Evolutionary conservation across 805 yeast genomes (phyloP).

Genomic region (Teunomyces stri): DNA sequence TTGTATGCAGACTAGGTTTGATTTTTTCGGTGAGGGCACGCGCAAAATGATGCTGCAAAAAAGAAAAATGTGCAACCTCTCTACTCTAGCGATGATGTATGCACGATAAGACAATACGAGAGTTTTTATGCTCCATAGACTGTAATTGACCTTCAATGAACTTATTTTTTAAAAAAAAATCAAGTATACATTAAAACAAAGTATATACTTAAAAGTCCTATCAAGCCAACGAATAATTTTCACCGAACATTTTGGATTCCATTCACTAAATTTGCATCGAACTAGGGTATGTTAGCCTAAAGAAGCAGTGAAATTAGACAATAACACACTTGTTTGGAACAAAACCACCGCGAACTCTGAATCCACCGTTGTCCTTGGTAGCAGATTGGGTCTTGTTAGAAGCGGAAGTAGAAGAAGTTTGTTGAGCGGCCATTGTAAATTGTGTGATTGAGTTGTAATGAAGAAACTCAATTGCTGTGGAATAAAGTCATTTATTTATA

Average conservation of each 20-base stretch:
- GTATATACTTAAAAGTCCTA: background rate
- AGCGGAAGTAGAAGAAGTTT: slow-evolving; percentile 4
- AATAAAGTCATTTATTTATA: background rate
- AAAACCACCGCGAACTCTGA: background rate
- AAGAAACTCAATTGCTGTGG: background rate
- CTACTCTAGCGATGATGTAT: too few species aligned
- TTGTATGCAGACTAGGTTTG: background rate
- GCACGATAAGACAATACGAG: too few species aligned
- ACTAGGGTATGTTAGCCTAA: background rate
- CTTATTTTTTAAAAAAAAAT: background rate
- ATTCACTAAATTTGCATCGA: background rate
- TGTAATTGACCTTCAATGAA: too few species aligned
- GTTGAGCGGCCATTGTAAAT: slow-evolving; percentile 2
- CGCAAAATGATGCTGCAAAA: background rate
- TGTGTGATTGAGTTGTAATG: background rate
- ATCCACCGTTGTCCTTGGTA: slow-evolving; percentile 4
- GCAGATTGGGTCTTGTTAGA: slow-evolving; percentile 6
- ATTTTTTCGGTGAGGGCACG: slow-evolving; percentile 4
- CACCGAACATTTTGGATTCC: background rate
- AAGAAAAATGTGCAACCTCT: background rate
- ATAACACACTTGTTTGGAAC: slow-evolving; percentile 3
- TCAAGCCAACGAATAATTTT: background rate
- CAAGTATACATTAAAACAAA: background rate
- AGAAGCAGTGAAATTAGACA: background rate
- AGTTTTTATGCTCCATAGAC: too few species aligned